Conservation (phyloP, 2,329 filamentous ascomycete species). For the Plenodomus tracheiphilus region DNA sequence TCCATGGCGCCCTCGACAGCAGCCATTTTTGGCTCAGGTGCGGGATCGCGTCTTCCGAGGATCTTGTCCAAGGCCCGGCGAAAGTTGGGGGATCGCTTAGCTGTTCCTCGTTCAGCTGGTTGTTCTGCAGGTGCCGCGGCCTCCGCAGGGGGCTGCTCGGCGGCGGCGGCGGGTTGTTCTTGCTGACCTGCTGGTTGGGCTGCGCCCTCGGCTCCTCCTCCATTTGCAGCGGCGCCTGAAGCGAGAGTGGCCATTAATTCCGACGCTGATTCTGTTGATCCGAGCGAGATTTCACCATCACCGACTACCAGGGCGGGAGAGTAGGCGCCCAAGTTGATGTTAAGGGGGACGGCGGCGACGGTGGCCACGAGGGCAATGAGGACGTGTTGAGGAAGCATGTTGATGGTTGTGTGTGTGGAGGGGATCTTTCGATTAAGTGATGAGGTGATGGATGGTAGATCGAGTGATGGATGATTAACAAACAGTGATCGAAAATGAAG, state of each 20-base stretch:
- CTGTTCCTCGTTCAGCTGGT: constrained; percentile 31
- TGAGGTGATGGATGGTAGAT: constrained; percentile 6
- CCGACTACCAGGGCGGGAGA: constrained; percentile 58
- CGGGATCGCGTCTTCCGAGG: constrained; percentile 32
- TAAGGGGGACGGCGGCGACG: constrained; percentile 51
- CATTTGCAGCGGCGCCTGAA: constrained; percentile 42
- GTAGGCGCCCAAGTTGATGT: constrained; percentile 58
- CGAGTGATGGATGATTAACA: constrained; percentile 18
- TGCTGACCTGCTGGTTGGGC: constrained; percentile 18
- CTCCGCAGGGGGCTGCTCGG: neutral
- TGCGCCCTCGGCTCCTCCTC: constrained; percentile 16
- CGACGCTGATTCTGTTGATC: constrained; percentile 47
- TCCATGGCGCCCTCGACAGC: constrained; percentile 39
- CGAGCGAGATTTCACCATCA: constrained; percentile 58
- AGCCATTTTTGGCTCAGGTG: constrained; percentile 26
- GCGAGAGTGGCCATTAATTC: constrained; percentile 51
- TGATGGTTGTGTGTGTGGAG: constrained; percentile 19
- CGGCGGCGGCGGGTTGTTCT: constrained; percentile 14
- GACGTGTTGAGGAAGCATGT: constrained; percentile 45
- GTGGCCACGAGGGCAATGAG: constrained; percentile 41
- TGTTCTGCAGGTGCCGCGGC: constrained; percentile 19
- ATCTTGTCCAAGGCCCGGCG: constrained; percentile 31
- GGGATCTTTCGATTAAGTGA: constrained; percentile 21
- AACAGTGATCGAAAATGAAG: constrained; percentile 25
- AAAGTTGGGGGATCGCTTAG: constrained; percentile 28